Evolutionary conservation across 768 basidiomycete genomes (phyloP), one percentile per base, ranked within the genome.

Genomic region (Pleurotus cornucopiae): DNA sequence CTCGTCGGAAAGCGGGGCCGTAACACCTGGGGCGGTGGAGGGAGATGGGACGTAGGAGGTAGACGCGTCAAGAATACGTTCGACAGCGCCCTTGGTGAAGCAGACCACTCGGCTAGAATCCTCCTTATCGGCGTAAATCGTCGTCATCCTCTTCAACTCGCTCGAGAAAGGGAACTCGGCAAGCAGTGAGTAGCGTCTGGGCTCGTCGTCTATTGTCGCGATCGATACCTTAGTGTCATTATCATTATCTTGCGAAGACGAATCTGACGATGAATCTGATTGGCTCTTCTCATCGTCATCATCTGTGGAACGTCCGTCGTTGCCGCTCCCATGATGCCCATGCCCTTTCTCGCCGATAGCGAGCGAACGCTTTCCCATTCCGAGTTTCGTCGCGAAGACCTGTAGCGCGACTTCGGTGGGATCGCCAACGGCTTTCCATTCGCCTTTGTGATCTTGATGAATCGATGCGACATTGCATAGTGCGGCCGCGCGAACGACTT

Each of bases 331-430:
- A 3, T 66, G 64, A 14, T 62, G 55, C 9, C 60, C 57, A 54
- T 72, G 68, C 9, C 54, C 25, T 9, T 34, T 34, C 30, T 34
- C 30, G 6, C 30, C 30, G 30, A 3, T 34, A 5, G 68, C 66
- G 6, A 75, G 60, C 14, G 57, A 61, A 14, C 68, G 58, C 16
- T 69, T 66, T 6, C 80, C 79, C 44, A 75, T 71, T 1, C 73
- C 73, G 45, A 81, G 69, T 57, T 77, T 79, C 49, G 74, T 73
- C 1, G 80, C 79, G 55, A 81, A 79, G 18, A 81, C 79, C 61
- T 81, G 80, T 4, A 82, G 72, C 3, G 80, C 80, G n/a, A 81
- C 74, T 61, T 82, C 80, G 1, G 81, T 82, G 2, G 81, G 79
- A 58, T 82, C 81, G 20, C 81, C 81, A 43, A 74, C 77, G 7